Conservation (phyloP, 352 stramenopile species). For the Pythium insidiosum region DNA sequence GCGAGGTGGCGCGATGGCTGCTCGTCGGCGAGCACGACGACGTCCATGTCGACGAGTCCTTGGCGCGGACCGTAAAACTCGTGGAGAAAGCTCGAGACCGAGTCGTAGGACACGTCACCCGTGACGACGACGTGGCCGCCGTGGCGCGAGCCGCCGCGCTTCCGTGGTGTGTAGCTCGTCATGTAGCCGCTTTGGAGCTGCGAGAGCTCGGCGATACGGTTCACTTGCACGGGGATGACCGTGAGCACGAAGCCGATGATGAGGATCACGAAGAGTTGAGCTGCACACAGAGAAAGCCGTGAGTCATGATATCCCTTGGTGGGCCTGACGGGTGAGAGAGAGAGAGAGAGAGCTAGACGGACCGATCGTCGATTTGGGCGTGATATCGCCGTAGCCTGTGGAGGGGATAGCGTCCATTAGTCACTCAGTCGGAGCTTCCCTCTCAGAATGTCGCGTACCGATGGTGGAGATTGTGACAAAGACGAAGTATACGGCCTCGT, state of each 20-base stretch:
- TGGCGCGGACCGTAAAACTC: slow-evolving; percentile 37
- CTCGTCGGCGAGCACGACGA: slow-evolving; percentile 29
- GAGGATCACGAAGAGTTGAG: slow-evolving; percentile 32
- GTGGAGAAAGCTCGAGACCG: slow-evolving; percentile 25
- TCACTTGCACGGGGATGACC: neutral
- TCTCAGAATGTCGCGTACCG: no score
- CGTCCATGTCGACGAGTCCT: slow-evolving; percentile 35
- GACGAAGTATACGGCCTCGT: slow-evolving; percentile 41
- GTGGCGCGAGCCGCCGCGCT: slow-evolving; percentile 21
- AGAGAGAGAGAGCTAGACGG: no score
- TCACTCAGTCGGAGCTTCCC: no score
- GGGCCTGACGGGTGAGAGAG: no score
- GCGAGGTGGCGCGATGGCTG: slow-evolving; percentile 26
- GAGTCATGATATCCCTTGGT: neutral
- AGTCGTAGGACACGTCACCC: slow-evolving; percentile 11
- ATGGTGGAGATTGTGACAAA: slow-evolving; percentile 35
- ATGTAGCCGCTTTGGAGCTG: slow-evolving; percentile 4
- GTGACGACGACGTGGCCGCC: slow-evolving; percentile 31
- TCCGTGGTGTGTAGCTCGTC: slow-evolving; percentile 23
- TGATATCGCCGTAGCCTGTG: slow-evolving; percentile 40
- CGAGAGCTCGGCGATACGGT: neutral
- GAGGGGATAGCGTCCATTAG: no score
- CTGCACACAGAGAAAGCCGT: slow-evolving; percentile 5
- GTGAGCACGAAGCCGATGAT: slow-evolving; percentile 21
- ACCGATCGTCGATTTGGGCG: slow-evolving; percentile 22